Evolutionary conservation across 805 yeast genomes (phyloP).

Genomic region (Metschnikowia proteae): DNA sequence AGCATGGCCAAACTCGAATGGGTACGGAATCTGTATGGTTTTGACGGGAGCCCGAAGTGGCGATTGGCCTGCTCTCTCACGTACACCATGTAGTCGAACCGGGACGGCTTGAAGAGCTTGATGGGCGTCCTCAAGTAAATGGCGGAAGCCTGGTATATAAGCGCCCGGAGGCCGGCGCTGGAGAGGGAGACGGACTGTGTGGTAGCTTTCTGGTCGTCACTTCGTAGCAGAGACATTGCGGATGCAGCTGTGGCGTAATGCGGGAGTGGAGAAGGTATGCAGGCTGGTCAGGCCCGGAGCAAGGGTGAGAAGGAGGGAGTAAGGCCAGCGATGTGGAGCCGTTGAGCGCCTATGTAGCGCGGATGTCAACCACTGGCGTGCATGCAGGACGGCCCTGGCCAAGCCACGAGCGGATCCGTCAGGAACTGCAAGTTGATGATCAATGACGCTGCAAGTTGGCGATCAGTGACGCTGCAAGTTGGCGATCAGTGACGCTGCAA

Average conservation of each 20-base stretch:
- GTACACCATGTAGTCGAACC: slow-evolving; percentile 80
- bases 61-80: slow-evolving; percentile 50
- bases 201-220: slow-evolving; percentile 15
- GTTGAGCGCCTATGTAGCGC: background rate
- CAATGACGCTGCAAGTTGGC: too few relatives aligned
- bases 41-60: slow-evolving; percentile 40
- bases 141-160: slow-evolving; percentile 72
- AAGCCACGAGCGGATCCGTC: too few relatives aligned
- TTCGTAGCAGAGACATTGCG: slow-evolving; percentile 11
- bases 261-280: too few relatives aligned
- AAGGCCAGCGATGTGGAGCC: too few relatives aligned
- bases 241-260: background rate
- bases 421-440: too few relatives aligned
- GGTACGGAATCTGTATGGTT: slow-evolving; percentile 55
- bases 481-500: too few relatives aligned
- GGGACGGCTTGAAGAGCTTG: slow-evolving; percentile 83
- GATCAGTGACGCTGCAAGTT: too few relatives aligned
- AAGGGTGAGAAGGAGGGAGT: too few relatives aligned
- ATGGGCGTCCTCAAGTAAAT: slow-evolving; percentile 78
- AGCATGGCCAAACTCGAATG: slow-evolving; percentile 80
- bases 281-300: too few relatives aligned
- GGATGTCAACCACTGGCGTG: background rate
- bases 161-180: slow-evolving; percentile 82
- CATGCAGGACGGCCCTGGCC: too few relatives aligned
- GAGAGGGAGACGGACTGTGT: slow-evolving; percentile 65